These are phyloP conservation scores for Spathaspora sp. DNA, from an alignment of 805 yeast species.

Conservation along the genomic window DNA sequence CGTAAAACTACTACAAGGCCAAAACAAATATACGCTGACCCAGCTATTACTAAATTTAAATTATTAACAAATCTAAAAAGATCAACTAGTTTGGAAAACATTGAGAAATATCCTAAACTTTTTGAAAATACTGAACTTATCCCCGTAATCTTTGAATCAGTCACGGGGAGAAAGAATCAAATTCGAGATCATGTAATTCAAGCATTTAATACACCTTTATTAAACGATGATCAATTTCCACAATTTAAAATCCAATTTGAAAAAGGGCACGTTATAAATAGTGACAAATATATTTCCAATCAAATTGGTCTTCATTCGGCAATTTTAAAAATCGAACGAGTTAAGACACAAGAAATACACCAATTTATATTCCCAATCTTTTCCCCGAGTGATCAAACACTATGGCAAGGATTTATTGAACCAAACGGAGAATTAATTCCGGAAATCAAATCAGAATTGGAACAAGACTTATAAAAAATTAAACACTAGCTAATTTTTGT, in stretches of 20 bases:
- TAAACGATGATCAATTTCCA: slow-evolving; percentile 20
- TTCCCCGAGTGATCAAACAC: slow-evolving; percentile 6
- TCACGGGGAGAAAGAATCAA: slow-evolving; percentile 23
- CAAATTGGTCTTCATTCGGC: slow-evolving; percentile 23
- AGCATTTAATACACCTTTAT: slow-evolving; percentile 14
- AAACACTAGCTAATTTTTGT: slow-evolving; percentile 21
- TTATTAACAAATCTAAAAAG: slow-evolving; percentile 10
- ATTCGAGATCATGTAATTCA: slow-evolving; percentile 20
- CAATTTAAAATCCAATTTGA: slow-evolving; percentile 11
- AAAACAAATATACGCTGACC: slow-evolving; percentile 3
- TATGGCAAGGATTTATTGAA: slow-evolving; percentile 12
- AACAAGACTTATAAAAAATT: neutral
- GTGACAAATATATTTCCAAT: slow-evolving; percentile 13
- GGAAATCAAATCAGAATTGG: slow-evolving; percentile 7
- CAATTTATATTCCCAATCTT: slow-evolving; percentile 6
- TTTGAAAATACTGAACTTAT: slow-evolving; percentile 9
- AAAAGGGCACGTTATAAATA: slow-evolving; percentile 8
- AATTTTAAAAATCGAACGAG: slow-evolving; percentile 2
- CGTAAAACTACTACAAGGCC: no score
- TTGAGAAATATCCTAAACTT: slow-evolving; percentile 11
- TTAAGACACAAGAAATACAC: neutral
- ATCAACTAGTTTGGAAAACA: slow-evolving; percentile 4
- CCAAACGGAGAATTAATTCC: slow-evolving; percentile 8
- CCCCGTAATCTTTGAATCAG: slow-evolving; percentile 17
- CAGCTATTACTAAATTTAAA: slow-evolving; percentile 15